phyloP scores from a whole-genome alignment of 352 stramenopile genomes.

The Phytophthora pluvialis region DNA sequence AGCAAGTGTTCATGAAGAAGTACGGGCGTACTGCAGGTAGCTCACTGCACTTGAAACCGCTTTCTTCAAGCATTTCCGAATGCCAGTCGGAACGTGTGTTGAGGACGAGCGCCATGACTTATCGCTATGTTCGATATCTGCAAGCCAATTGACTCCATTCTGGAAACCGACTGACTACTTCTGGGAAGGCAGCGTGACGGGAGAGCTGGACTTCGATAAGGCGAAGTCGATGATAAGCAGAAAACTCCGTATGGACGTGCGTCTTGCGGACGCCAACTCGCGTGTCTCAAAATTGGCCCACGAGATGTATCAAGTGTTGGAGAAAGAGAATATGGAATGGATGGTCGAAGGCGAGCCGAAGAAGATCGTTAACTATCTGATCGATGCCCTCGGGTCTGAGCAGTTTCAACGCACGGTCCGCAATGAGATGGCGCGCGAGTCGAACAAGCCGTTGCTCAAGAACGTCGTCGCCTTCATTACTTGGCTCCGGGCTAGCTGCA shows the following conservation, averaged over 20 bases:
- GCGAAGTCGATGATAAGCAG: neutral
- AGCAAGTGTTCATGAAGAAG: slow-evolving; percentile 12
- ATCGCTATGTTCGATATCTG: slow-evolving; percentile 23
- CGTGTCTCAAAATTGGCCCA: slow-evolving; percentile 14
- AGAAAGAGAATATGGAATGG: slow-evolving; percentile 15
- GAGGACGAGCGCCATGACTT: slow-evolving; percentile 17
- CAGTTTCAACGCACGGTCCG: neutral
- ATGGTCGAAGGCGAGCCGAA: slow-evolving; percentile 12
- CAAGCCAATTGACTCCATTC: slow-evolving; percentile 6
- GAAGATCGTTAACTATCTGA: slow-evolving; percentile 8
- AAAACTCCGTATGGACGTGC: neutral
- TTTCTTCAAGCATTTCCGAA: slow-evolving; percentile 7
- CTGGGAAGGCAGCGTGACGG: slow-evolving; percentile 8
- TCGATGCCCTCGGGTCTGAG: neutral
- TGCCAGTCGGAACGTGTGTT: slow-evolving; percentile 9
- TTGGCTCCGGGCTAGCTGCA: slow-evolving; percentile 4
- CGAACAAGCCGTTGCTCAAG: slow-evolving; percentile 9
- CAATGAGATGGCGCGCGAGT: neutral
- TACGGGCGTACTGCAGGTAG: slow-evolving; percentile 15
- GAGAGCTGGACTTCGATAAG: slow-evolving; percentile 17
- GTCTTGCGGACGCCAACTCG: neutral
- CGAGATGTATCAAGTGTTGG: slow-evolving; percentile 13
- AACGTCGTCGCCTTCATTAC: slow-evolving; percentile 16
- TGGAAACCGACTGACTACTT: slow-evolving; percentile 19
- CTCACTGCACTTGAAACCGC: slow-evolving; percentile 1